Evolutionary conservation across 345 rosid species (phyloP).

Genomic region (Citrus mangshanensis): DNA sequence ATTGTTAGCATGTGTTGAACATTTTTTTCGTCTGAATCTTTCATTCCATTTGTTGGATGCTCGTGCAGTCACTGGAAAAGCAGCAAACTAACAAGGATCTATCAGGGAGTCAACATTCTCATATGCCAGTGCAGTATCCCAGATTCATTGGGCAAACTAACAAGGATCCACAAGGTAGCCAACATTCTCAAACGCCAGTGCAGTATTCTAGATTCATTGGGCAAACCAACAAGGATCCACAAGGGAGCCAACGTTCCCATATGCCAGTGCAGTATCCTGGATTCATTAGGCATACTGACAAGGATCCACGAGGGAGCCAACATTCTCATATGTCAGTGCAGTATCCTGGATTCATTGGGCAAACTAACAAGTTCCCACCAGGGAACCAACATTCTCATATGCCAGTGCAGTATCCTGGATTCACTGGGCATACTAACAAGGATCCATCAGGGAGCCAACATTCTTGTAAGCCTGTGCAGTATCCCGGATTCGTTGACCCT

Average conservation of each 20-base stretch:
- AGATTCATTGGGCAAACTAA: neutral
- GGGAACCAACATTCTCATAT: neutral
- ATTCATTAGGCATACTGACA: neutral
- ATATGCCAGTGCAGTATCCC: neutral
- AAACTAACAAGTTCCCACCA: neutral
- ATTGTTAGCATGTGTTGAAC: neutral
- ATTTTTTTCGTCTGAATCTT: neutral
- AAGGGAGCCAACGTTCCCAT: neutral
- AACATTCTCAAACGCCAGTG: neutral
- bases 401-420: neutral
- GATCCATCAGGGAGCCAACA: neutral
- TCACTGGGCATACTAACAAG: neutral
- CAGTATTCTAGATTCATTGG: neutral
- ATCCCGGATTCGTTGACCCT: neutral
- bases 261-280: neutral
- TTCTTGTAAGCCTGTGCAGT: neutral
- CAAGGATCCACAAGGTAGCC: neutral
- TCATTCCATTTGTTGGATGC: constrained; percentile 2
- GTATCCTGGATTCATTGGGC: neutral
- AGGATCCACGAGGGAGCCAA: neutral
- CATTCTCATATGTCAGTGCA: neutral
- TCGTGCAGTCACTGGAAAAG: constrained; percentile 7
- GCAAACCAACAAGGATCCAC: neutral
- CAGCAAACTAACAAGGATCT: constrained; percentile 4
- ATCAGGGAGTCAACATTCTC: neutral